phyloP scores from a whole-genome alignment of 2,329 filamentous ascomycete species.

The Lachnellula hyalina region DNA sequence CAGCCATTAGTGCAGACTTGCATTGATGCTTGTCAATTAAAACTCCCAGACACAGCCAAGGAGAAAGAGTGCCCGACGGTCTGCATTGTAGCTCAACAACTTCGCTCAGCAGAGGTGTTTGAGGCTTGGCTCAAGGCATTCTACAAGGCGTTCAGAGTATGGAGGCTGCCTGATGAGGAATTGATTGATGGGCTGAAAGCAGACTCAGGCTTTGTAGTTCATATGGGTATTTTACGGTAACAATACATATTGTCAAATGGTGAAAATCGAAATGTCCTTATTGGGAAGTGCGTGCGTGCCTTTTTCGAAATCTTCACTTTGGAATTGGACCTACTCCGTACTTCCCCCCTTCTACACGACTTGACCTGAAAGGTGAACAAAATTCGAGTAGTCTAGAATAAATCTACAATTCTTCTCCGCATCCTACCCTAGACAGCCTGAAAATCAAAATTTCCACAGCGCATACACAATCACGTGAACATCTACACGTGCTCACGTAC shows the following conservation, averaged over 20 bases:
- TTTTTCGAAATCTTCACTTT: not conserved
- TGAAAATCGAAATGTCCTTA: not conserved
- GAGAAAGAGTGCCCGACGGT: slow-evolving; percentile 48
- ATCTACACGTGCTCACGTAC: too few relatives aligned
- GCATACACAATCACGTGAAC: too few relatives aligned
- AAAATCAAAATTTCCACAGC: too few relatives aligned
- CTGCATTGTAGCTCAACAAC: slow-evolving; percentile 82
- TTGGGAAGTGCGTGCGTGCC: not conserved
- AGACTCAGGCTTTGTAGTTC: slow-evolving; percentile 73
- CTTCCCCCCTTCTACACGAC: too few relatives aligned
- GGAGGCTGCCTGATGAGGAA: slow-evolving; percentile 64
- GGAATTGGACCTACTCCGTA: not conserved
- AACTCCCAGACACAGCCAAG: slow-evolving; percentile 27
- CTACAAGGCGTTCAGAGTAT: slow-evolving; percentile 60
- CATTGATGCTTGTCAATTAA: slow-evolving; percentile 63
- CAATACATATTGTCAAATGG: too few relatives aligned
- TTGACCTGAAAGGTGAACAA: too few relatives aligned
- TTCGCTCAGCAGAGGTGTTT: slow-evolving; percentile 80
- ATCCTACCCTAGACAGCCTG: too few relatives aligned
- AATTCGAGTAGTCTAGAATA: too few relatives aligned
- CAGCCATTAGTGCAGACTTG: slow-evolving; percentile 78
- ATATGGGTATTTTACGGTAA: slow-evolving; percentile 61
- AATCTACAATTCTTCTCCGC: too few relatives aligned
- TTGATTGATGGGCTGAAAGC: slow-evolving; percentile 54
- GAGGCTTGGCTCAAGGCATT: slow-evolving; percentile 74